These are phyloP conservation scores for Neurospora tetrasperma DNA, from an alignment of 495 filamentous ascomycete genomes.

Conservation along the genomic window DNA sequence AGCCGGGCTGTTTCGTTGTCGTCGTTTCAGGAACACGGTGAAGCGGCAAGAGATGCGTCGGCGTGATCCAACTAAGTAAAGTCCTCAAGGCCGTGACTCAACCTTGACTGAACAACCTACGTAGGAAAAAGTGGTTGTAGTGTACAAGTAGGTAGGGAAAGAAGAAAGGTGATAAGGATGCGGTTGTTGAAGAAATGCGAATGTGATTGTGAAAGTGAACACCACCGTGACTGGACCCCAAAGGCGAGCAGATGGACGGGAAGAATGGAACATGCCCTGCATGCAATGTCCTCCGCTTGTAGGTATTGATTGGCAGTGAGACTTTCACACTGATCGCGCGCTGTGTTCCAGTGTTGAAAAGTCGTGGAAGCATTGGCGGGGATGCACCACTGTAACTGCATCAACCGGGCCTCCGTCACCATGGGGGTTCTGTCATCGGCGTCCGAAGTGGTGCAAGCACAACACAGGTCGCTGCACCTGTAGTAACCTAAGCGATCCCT, in stretches of 20 bases:
- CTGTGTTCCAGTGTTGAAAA: background rate
- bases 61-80: background rate
- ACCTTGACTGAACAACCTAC: background rate
- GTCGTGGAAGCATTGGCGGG: background rate
- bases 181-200: background rate
- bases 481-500: background rate
- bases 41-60: background rate
- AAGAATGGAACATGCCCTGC: background rate
- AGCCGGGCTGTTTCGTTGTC: background rate
- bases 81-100: background rate
- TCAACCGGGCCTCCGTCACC: background rate
- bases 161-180: background rate
- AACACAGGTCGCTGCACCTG: too few species aligned
- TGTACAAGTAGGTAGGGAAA: background rate
- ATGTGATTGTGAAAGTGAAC: background rate
- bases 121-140: background rate
- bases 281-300: too few species aligned
- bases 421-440: background rate
- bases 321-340: background rate
- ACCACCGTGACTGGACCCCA: background rate
- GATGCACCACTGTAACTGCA: background rate
- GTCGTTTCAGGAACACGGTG: background rate
- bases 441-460: background rate
- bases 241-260: background rate
- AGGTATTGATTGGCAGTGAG: background rate